Evolutionary conservation across 2,329 filamentous ascomycete species (phyloP), one percentile per base, ranked within the genome.

Genomic region (Venturiaceae sp.): DNA sequence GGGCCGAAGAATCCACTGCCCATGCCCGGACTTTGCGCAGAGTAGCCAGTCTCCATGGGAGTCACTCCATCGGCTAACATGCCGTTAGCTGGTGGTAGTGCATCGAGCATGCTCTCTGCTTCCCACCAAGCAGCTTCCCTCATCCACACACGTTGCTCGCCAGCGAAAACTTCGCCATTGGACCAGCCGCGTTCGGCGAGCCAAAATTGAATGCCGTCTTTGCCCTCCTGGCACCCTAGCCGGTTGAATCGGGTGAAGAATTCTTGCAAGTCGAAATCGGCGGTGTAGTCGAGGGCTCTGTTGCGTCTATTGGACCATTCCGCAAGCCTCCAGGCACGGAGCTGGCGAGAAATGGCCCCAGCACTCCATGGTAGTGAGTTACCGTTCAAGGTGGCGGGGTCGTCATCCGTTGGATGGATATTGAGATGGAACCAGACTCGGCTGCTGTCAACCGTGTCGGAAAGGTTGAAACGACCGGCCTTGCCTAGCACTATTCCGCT

Each of bases 281-380:
- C 90, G 0, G 94, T 99, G 72, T 95, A 99, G 69, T 99, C 94
- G 2, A 97, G 83, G 66, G 87, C 85, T 69, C 90, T 90, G 70
- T 92, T 95, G 54, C 94, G 84, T 58, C 92, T 85, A 69, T 97
- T 99, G 1, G 92, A 90, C 94, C 94, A 99, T 71, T 99, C 94
- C 0, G 94, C 88, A 16, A 99, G 78, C 66, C 94, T 84, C 92
- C 94, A 99, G 2, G 91, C 83, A 19, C 94, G 88, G 19, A 99
- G 82, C 71, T 99, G 94, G 60, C 91, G 86, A 2, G 94, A 99
- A 0, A 99, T 88, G 1, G 88, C 86, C 26, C 90, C 91, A 1
- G 94, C 94, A 53, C 92, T 96, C 94, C 94, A 99, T 1, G 89
- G 88, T 36, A 86, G 80, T 0, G 88, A 83, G 23, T 89, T 76